A percentile compares a stretch with the other conserved stretches of the same genome.
phyloP scores from a whole-genome alignment of 1,284 basidiomycete species.

The Irpex sp. region DNA sequence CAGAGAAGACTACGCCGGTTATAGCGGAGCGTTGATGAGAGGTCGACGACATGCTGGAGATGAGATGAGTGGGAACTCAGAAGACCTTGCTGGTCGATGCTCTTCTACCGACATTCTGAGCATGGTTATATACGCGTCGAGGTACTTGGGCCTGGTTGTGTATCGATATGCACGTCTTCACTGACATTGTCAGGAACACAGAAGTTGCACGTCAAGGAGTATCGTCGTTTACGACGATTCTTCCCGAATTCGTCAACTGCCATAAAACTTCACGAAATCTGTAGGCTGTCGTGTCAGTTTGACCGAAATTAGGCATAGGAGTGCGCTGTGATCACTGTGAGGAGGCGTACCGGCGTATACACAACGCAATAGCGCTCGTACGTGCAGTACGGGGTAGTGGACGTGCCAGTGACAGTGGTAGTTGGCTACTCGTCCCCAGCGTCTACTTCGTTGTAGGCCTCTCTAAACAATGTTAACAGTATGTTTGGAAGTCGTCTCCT shows the following conservation, averaged over 20 bases:
- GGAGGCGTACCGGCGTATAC: background rate
- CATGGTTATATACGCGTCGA: background rate
- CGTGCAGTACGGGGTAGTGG: background rate
- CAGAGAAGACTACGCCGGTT: constrained; percentile 1
- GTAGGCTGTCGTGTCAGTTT: background rate
- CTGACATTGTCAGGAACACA: background rate
- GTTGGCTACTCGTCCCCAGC: background rate
- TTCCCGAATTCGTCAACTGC: background rate
- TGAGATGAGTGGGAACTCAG: background rate
- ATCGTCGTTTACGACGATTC: background rate
- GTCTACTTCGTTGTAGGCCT: too few relatives aligned
- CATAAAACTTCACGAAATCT: background rate
- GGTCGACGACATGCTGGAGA: background rate
- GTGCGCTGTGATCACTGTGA: background rate
- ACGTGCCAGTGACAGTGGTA: background rate
- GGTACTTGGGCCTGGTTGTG: background rate
- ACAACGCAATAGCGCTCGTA: background rate
- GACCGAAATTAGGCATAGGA: background rate
- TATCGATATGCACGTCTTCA: background rate
- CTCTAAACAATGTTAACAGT: too few relatives aligned
- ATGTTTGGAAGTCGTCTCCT: too few relatives aligned
- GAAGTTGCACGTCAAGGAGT: background rate
- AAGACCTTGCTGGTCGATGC: background rate
- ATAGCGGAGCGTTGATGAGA: background rate
- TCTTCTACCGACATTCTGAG: background rate